Base-by-base conservation (phyloP, 192 early-diverging fungal genomes). In the Entomortierella chlamydospora region DNA sequence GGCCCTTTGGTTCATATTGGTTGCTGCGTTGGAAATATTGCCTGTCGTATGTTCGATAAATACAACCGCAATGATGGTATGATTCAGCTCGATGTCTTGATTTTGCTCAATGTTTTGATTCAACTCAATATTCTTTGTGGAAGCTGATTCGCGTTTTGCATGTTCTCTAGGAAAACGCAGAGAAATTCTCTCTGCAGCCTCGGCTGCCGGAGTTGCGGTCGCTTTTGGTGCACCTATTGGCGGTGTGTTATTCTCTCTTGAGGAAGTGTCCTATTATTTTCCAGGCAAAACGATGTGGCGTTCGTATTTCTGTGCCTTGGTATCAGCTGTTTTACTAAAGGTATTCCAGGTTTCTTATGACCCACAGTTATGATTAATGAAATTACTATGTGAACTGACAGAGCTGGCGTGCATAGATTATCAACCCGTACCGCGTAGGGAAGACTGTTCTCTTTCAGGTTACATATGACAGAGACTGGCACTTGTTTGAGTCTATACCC, bases 161-260 rank as follows among this genome's bases (percentile, higher is more conserved):
- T 57, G 12, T 25, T 29, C 6, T 31, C 0, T 39, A 74, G 94
- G 93, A 20, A 95, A 96, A 66, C 92, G 93, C 30, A 89, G 97
- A 61, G 97, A 99, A 80, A 95, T 98, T 54, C 81, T 99, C 60
- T 97, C 96, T 2, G 97, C 96, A 22, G 89, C 95, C 1, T 90
- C 95, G 6, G 97, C 96, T 11, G 93, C 97, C 2, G 97, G 97
- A 50, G 93, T 99, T 18, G 92, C 94, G 28, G 94, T 96, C 39
- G 97, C 97, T 5, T 99, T 99, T 83, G 97, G 96, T 28, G 94
- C 97, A 2, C 97, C 97, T 0, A 96, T 99, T 53, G 97, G 97
- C 23, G 97, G 96, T 10, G 96, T 98, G 17, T 76, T 98, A 42
- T 97, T 98, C 72, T 95, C 94, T 29, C 84, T 99, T 13, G 97